phyloP scores from a whole-genome alignment of 2,329 filamentous ascomycete genomes.

The Aspergillaceae sp. region DNA sequence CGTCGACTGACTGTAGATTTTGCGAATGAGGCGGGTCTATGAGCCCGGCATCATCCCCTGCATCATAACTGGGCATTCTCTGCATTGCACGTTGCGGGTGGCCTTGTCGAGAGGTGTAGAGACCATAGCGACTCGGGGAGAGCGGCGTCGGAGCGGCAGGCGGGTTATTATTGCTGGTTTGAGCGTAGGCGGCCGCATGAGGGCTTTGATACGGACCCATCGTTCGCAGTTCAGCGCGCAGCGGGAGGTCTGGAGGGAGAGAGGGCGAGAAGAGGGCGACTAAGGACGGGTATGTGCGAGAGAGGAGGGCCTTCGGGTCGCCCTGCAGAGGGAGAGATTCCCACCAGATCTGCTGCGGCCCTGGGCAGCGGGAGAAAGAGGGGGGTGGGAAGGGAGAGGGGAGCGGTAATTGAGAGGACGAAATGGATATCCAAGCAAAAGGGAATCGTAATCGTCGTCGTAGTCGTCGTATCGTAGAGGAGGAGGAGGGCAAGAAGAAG shows the following conservation, averaged over 20 bases:
- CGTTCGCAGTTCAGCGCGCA: constrained; percentile 1
- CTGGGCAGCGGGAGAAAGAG: too few relatives aligned
- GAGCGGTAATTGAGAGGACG: too few relatives aligned
- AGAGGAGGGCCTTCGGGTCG: neutral
- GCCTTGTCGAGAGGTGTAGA: constrained; percentile 34
- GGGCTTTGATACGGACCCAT: constrained; percentile 53
- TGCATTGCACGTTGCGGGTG: constrained; percentile 34
- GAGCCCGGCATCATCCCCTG: constrained; percentile 60
- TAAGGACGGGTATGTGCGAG: neutral
- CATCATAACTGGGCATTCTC: constrained; percentile 64
- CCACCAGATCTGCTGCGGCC: too few relatives aligned
- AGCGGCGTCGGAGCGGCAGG: constrained; percentile 11
- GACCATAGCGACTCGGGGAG: constrained; percentile 30
- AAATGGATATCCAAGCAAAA: too few relatives aligned
- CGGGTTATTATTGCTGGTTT: constrained; percentile 15
- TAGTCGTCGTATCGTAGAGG: too few relatives aligned
- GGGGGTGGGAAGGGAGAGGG: too few relatives aligned
- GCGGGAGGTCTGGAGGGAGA: neutral
- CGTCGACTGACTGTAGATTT: constrained; percentile 26
- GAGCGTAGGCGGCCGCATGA: constrained; percentile 40
- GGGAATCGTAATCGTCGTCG: too few relatives aligned
- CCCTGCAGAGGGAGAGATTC: neutral
- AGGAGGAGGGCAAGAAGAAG: too few relatives aligned
- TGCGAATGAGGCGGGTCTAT: constrained; percentile 26
- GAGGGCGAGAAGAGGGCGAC: neutral